Percentiles rank a stretch among this genome's conserved stretches.
Conservation (phyloP, 176 grass and related monocot genomes). For the Cenchrus purpureus region DNA sequence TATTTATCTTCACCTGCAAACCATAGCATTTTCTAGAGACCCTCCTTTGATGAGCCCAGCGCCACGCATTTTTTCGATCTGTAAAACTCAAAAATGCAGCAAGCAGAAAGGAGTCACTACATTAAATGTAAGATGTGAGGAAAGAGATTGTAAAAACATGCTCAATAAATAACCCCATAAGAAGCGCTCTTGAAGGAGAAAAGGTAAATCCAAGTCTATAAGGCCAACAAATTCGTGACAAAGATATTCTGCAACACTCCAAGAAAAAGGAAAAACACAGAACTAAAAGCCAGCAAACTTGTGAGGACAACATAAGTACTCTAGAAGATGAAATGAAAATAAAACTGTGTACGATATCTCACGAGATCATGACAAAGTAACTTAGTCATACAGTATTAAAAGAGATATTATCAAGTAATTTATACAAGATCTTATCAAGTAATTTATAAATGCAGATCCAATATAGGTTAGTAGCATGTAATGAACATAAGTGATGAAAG, state of each 20-base stretch:
- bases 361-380: conserved; percentile 18
- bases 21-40: conserved; percentile 85
- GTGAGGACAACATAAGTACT: conserved; percentile 5
- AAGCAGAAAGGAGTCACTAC: conserved; percentile 1
- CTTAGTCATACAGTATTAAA: background rate
- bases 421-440: background rate
- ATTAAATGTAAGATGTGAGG: background rate
- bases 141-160: background rate
- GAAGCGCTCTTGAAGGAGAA: background rate
- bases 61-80: conserved; percentile 67
- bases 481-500: conserved; percentile 16
- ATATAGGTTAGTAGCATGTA: background rate
- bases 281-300: background rate
- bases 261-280: background rate
- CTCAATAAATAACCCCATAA: background rate
- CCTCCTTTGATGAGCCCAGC: conserved; percentile 95
- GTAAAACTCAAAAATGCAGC: conserved; percentile 24
- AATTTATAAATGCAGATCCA: conserved; percentile 23
- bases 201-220: background rate
- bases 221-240: background rate
- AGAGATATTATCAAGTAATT: background rate
- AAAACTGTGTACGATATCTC: background rate
- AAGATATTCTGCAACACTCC: background rate
- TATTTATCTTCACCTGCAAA: conserved; percentile 73
- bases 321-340: conserved; percentile 17